phyloP scores from a whole-genome alignment of 495 filamentous ascomycete genomes.

The Chaetomium cochliodes region DNA sequence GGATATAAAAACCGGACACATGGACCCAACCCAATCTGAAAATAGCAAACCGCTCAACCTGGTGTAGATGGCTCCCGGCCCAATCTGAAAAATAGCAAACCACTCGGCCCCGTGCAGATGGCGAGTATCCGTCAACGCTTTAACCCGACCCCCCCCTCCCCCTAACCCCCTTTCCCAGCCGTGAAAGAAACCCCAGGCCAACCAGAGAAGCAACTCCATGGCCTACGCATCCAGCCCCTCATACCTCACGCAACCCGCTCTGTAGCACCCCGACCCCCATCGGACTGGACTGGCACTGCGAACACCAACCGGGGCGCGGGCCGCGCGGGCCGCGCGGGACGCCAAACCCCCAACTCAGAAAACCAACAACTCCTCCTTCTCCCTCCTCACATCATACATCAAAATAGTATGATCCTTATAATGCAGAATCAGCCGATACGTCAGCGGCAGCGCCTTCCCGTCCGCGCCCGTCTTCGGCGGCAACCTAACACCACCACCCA shows the following conservation, averaged over 20 bases:
- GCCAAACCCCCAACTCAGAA: conserved; percentile 13
- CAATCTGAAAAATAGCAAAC: background rate
- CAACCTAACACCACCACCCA: conserved; percentile 8
- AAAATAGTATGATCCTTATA: conserved; percentile 76
- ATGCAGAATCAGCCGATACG: conserved; percentile 71
- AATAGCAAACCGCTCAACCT: background rate
- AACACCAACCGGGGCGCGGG: too few species aligned
- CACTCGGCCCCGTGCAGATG: background rate
- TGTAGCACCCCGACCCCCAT: too few species aligned
- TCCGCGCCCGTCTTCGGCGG: background rate
- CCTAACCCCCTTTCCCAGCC: too few species aligned
- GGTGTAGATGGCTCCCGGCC: background rate
- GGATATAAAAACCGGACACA: too few species aligned
- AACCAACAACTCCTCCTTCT: conserved; percentile 30
- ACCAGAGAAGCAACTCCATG: background rate
- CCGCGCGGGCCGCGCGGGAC: too few species aligned
- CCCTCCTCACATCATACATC: conserved; percentile 70
- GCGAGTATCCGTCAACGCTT: background rate
- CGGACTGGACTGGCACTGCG: too few species aligned
- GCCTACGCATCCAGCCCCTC: too few species aligned
- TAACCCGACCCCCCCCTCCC: too few species aligned
- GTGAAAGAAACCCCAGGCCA: background rate
- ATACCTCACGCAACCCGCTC: too few species aligned
- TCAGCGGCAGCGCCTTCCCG: conserved; percentile 21
- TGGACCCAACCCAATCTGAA: background rate